These are phyloP conservation scores for Calonectria honghensis DNA, from an alignment of 2,329 filamentous ascomycete genomes.

Conservation along the genomic window DNA sequence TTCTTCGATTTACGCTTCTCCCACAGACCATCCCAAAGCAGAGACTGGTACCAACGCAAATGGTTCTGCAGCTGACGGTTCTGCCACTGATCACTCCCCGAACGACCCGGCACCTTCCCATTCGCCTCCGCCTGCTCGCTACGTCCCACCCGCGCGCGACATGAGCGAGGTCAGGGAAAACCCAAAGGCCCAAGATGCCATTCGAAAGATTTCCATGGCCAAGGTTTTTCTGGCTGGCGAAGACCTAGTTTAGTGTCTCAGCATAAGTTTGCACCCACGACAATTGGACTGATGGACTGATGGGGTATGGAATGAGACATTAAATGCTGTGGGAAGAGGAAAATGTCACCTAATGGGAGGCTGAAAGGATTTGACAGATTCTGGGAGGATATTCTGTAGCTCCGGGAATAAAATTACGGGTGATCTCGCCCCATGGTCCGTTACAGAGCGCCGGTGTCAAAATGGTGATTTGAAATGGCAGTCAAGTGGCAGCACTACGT, in stretches of 20 bases:
- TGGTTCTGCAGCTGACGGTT: not conserved
- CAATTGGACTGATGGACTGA: not conserved
- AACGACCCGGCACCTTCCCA: not conserved
- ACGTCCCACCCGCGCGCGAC: not conserved
- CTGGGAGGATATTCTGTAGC: too few species aligned
- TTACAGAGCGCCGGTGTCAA: not conserved
- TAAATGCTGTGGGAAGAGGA: too few species aligned
- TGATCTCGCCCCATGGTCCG: not conserved
- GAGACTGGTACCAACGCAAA: not conserved
- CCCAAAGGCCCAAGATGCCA: slow-evolving; percentile 21
- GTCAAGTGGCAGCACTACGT: too few species aligned
- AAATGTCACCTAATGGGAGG: not conserved
- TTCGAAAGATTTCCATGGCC: slow-evolving; percentile 6
- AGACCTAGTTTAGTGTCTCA: not conserved
- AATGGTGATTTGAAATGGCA: not conserved
- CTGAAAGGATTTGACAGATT: not conserved
- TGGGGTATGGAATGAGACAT: not conserved
- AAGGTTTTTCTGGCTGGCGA: slow-evolving; percentile 22
- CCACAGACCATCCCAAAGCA: not conserved
- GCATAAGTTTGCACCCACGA: too few species aligned
- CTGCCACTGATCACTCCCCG: not conserved
- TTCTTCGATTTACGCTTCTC: not conserved
- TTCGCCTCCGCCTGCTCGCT: not conserved
- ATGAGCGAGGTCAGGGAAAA: not conserved
- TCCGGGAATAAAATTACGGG: not conserved